A percentile compares a stretch with the other conserved stretches of the same genome.
Evolutionary conservation across 2,329 filamentous ascomycete genomes (phyloP).

Genomic region (Aspergillus amoenus): DNA sequence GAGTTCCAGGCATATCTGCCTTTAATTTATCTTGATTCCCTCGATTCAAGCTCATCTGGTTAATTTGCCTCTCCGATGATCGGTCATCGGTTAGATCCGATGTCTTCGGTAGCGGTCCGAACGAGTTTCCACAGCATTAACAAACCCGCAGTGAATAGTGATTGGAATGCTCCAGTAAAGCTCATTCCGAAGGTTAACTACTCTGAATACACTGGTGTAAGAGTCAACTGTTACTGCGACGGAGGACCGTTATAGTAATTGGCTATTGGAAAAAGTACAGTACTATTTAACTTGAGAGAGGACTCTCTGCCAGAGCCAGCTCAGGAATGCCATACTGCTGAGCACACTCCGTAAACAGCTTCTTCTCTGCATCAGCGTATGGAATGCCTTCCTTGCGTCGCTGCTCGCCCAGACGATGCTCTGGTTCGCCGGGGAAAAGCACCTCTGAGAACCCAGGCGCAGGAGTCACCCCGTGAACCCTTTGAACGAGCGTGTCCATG

Average conservation of each 20-base stretch:
- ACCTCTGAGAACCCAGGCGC: constrained; percentile 55
- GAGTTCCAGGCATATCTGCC: too few relatives aligned
- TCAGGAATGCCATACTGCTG: background rate
- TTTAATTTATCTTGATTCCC: too few relatives aligned
- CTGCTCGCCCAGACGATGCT: constrained; percentile 48
- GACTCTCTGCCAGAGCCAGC: background rate
- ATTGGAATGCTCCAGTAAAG: too few relatives aligned
- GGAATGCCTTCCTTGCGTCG: constrained; percentile 47
- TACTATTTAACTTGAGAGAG: background rate
- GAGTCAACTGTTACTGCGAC: too few relatives aligned
- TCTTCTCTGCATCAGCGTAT: constrained; percentile 33
- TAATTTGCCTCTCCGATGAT: too few relatives aligned
- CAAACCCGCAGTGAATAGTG: too few relatives aligned
- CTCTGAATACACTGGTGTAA: too few relatives aligned
- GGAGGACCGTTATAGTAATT: too few relatives aligned
- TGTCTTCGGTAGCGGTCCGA: background rate
- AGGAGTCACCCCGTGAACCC: constrained; percentile 52
- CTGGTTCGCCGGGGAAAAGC: constrained; percentile 59
- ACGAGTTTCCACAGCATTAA: background rate
- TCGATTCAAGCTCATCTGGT: too few relatives aligned
- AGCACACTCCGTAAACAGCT: background rate
- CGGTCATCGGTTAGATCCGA: background rate
- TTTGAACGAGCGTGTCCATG: constrained; percentile 58
- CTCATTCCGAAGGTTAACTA: too few relatives aligned
- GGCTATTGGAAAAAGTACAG: too few relatives aligned